phyloP scores from a whole-genome alignment of 106 monocot species.

The Platanthera guangdongensis region DNA sequence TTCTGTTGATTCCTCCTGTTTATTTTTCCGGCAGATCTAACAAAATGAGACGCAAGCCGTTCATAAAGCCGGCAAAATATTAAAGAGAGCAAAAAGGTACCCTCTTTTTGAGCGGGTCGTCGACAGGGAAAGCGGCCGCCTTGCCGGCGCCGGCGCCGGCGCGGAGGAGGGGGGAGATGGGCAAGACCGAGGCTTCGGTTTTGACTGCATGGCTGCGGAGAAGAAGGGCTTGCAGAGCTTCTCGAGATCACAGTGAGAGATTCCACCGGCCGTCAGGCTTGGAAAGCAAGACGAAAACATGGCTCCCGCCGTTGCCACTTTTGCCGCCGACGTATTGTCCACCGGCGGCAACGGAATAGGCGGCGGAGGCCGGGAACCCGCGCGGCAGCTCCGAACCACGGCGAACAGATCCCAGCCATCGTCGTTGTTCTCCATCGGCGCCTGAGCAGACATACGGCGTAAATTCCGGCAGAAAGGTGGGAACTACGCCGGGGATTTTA shows the following conservation, averaged over 20 bases:
- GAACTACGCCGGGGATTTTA: neutral
- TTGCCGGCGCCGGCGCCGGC: neutral
- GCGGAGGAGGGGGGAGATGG: neutral
- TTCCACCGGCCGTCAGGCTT: conserved; percentile 12
- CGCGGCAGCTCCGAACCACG: conserved; percentile 48
- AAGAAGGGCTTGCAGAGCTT: conserved; percentile 45
- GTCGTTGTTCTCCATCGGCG: conserved; percentile 25
- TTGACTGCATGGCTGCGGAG: conserved; percentile 8
- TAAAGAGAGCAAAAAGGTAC: neutral
- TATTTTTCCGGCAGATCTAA: neutral
- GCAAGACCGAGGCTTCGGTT: neutral
- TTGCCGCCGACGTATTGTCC: neutral
- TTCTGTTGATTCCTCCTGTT: conserved; percentile 73
- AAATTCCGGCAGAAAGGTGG: neutral
- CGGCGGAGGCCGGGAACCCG: neutral
- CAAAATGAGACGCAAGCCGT: neutral
- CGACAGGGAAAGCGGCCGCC: neutral
- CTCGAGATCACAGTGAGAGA: conserved; percentile 19
- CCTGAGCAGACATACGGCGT: neutral
- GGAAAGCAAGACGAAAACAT: conserved; percentile 16
- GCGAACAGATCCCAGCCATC: conserved; percentile 53
- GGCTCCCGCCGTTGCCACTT: conserved; percentile 1
- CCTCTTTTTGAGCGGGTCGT: conserved; percentile 3
- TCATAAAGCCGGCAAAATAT: neutral
- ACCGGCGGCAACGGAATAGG: neutral